Evolutionary conservation across 202 grass and related monocot genomes (phyloP), one percentile per base, ranked within the genome.

Genomic region (Miscanthus sacchariflorus): DNA sequence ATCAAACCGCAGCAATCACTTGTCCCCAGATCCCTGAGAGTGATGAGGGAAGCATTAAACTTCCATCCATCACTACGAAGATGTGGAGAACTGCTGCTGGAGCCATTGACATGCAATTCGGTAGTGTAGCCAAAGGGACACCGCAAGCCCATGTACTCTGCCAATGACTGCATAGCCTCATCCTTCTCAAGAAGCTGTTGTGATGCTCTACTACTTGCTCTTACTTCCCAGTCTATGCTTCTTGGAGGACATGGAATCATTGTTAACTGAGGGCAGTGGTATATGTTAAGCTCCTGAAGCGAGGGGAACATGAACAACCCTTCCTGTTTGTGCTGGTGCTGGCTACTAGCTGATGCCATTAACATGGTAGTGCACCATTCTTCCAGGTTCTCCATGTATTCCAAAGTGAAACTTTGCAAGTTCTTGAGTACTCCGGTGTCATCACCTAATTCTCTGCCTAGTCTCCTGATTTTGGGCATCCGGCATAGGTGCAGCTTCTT

Each of bases 371-470:
- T 81, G 23, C 5, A 68, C 64, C 79, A 81, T 35, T 81, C 64
- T 49, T 35, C 64, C 3, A 81, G 42, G 42, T 81, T 81, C 5
- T 81, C 79, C 79, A 81, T 81, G 25, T 81, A 68, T 69, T 81
- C 79, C 23, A 81, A 68, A 35, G 79, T 81, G 40, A 81, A 68
- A 13, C 0, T 69, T 81, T 48, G 13, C 18, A 81, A 81, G 3
- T 49, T 81, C 63, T 1, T 49, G 8, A 81, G 24, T 50, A 1
- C 17, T 81, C 79, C 49, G 18, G 50, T 59, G 49, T 59, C 5
- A 59, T 5, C 25, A 45, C 13, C 17, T 5, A 69, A 69, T 35
- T 65, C 56, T 17, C 42, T 28, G 3, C n/a, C 42, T 9, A 81
- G 7, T 49, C 25, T 69, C 23, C 8, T 81, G 4, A 81, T 81